Conservation (phyloP, 371 early-diverging fungal genomes). For the Mucor velutinosus region DNA sequence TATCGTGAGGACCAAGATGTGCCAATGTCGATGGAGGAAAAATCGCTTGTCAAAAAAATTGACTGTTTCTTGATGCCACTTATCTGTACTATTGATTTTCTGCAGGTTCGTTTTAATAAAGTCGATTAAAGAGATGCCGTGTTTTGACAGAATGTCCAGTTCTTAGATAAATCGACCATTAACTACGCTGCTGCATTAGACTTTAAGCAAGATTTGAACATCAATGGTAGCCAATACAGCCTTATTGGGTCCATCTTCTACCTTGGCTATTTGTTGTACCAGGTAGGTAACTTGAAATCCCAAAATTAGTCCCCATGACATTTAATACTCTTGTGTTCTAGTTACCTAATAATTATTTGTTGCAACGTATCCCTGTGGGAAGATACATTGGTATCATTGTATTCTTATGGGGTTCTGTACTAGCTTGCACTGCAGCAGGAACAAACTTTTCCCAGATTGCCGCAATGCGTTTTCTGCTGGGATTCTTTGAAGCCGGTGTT, state of each 20-base stretch:
- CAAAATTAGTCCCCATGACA: not conserved
- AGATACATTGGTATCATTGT: slow-evolving; percentile 39
- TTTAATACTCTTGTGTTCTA: slow-evolving; percentile 15
- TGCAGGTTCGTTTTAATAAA: slow-evolving; percentile 27
- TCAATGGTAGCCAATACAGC: slow-evolving; percentile 33
- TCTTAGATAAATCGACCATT: slow-evolving; percentile 47
- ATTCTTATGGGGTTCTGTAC: slow-evolving; percentile 36
- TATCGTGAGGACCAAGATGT: slow-evolving; percentile 12
- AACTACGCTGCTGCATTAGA: slow-evolving; percentile 36
- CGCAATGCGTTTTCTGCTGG: slow-evolving; percentile 42
- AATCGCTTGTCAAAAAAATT: slow-evolving; percentile 35
- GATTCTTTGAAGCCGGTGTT: slow-evolving; percentile 31
- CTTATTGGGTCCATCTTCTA: slow-evolving; percentile 42
- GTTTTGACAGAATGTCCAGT: slow-evolving; percentile 16
- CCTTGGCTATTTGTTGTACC: slow-evolving; percentile 39
- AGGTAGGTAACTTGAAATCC: slow-evolving; percentile 21
- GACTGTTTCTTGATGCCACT: slow-evolving; percentile 41
- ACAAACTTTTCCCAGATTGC: slow-evolving; percentile 39
- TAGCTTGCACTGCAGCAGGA: slow-evolving; percentile 30
- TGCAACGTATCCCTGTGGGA: slow-evolving; percentile 37
- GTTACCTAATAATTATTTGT: slow-evolving; percentile 45
- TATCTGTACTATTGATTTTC: slow-evolving; percentile 39
- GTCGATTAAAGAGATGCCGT: no score
- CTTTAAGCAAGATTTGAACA: slow-evolving; percentile 33
- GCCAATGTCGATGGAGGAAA: slow-evolving; percentile 35